Conservation (phyloP, 139 green algal species). For the Coelastrella sp. region DNA sequence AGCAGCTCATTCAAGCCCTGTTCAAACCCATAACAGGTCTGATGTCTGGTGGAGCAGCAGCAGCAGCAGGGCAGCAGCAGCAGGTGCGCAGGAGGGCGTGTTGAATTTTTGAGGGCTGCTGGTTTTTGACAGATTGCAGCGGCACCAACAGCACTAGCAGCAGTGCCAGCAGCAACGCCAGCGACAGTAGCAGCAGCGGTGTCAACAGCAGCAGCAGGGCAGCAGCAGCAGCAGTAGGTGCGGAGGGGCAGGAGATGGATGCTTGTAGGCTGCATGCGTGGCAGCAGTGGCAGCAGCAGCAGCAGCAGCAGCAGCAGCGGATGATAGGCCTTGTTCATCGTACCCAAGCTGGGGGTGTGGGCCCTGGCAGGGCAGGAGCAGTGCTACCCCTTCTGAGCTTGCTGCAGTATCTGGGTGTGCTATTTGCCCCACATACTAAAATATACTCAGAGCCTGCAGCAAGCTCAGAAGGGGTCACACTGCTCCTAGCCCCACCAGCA, state of each 20-base stretch:
- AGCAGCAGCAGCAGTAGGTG: background rate
- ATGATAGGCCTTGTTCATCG: too few species aligned
- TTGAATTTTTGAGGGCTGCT: background rate
- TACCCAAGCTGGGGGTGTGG: too few species aligned
- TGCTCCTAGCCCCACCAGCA: too few species aligned
- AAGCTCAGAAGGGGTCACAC: too few species aligned
- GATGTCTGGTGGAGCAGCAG: slow-evolving; percentile 26
- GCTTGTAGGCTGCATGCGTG: too few species aligned
- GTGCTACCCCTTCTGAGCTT: too few species aligned
- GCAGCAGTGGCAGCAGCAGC: too few species aligned
- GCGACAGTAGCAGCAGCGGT: background rate
- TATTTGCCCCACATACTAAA: too few species aligned
- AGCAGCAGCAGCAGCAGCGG: too few species aligned
- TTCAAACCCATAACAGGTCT: slow-evolving; percentile 9
- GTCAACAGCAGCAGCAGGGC: background rate
- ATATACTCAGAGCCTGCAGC: too few species aligned
- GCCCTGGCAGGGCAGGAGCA: too few species aligned
- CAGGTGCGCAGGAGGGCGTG: background rate
- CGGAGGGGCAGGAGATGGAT: background rate
- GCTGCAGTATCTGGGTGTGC: too few species aligned
- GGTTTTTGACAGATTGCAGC: background rate
- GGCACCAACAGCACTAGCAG: background rate
- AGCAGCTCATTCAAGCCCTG: background rate
- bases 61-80: slow-evolving; percentile 33
- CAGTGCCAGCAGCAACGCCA: background rate